A percentile compares a stretch with the other conserved stretches of the same genome.
Evolutionary conservation across 2,329 filamentous ascomycete species (phyloP).

Genomic region (Penicillium sp.): DNA sequence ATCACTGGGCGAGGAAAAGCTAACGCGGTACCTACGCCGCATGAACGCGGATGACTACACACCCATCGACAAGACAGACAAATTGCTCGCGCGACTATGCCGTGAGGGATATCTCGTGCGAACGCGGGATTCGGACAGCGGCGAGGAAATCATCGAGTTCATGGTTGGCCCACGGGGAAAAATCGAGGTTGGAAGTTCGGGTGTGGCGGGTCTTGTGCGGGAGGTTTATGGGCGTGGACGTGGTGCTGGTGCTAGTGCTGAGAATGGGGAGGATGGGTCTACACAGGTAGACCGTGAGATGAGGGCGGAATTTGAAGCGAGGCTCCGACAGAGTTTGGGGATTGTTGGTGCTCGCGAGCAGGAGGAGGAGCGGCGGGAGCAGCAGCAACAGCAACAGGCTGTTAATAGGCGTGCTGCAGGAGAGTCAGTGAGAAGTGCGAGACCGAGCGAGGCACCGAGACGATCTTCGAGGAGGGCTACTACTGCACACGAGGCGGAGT

Average conservation of each 20-base stretch:
- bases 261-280: conserved; percentile 2
- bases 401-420: not conserved
- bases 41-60: conserved; percentile 78
- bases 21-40: conserved; percentile 75
- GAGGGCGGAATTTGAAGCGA: conserved; percentile 61
- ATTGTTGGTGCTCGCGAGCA: conserved; percentile 42
- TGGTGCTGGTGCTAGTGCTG: conserved; percentile 20
- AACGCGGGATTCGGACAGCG: conserved; percentile 70
- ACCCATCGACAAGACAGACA: conserved; percentile 76
- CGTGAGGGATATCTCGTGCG: conserved; percentile 84
- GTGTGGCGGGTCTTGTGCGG: conserved; percentile 72
- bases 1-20: conserved; percentile 78
- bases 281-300: conserved; percentile 22
- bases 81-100: conserved; percentile 74
- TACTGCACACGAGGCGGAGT: conserved; percentile 5
- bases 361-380: not conserved
- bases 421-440: not conserved
- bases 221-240: conserved; percentile 56
- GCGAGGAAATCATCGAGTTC: conserved; percentile 80
- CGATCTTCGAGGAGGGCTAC: conserved; percentile 24
- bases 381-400: not conserved
- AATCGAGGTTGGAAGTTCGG: conserved; percentile 79
- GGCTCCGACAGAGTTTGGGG: conserved; percentile 67
- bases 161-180: conserved; percentile 84
- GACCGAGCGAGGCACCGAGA: conserved; percentile 13